These are phyloP conservation scores for Verruconis gallopava DNA, from an alignment of 2,329 filamentous ascomycete genomes.

Conservation along the genomic window DNA sequence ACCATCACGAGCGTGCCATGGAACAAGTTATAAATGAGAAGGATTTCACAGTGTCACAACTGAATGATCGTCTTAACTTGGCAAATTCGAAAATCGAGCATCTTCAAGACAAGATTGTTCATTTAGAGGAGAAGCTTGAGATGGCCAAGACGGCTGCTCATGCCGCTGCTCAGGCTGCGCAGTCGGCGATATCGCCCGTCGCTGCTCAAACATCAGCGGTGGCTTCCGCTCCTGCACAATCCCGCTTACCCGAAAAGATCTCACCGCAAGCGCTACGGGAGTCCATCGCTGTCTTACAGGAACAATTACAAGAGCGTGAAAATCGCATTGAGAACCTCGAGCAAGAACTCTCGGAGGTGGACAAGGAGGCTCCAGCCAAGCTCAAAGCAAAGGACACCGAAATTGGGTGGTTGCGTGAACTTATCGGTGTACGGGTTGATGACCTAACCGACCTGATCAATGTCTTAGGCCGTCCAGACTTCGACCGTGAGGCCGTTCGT, in stretches of 20 bases:
- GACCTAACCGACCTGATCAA: constrained; percentile 87
- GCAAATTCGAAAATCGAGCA: constrained; percentile 76
- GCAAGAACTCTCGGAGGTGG: constrained; percentile 51
- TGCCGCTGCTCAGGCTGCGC: constrained; percentile 59
- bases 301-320: constrained; percentile 91
- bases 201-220: constrained; percentile 11
- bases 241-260: constrained; percentile 64
- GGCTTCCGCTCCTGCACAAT: constrained; percentile 24
- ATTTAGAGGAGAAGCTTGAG: constrained; percentile 82
- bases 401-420: constrained; percentile 86
- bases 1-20: constrained; percentile 48
- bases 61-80: constrained; percentile 68
- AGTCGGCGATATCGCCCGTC: constrained; percentile 12
- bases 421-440: constrained; percentile 77
- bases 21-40: constrained; percentile 68
- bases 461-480: constrained; percentile 59
- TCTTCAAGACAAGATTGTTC: constrained; percentile 69
- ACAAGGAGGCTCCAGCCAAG: constrained; percentile 67
- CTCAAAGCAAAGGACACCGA: constrained; percentile 88
- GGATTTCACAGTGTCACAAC: constrained; percentile 63
- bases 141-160: constrained; percentile 78
- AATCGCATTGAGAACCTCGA: constrained; percentile 79
- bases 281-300: constrained; percentile 90
- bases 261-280: constrained; percentile 90
- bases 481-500: constrained; percentile 66